Evolutionary conservation across 2,329 filamentous ascomycete genomes (phyloP).

Genomic region (Beauveria medogensis): DNA sequence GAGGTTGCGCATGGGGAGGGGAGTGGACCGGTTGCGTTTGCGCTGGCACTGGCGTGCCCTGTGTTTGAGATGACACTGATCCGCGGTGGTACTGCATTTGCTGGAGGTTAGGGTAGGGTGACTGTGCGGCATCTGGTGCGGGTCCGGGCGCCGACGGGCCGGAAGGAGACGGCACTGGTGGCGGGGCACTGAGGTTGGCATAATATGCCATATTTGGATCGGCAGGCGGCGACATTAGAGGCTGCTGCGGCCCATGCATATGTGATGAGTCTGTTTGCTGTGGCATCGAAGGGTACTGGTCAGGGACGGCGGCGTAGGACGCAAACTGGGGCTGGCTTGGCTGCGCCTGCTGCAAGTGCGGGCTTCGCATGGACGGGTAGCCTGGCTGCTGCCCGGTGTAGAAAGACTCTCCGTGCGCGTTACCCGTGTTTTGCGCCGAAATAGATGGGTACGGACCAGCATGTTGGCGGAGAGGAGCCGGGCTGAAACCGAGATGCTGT

Average conservation of each 20-base stretch:
- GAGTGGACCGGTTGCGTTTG: slow-evolving; percentile 21
- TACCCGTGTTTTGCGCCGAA: slow-evolving; percentile 41
- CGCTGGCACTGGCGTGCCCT: slow-evolving; percentile 24
- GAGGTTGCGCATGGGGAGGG: slow-evolving; percentile 24
- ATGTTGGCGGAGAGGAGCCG: slow-evolving; percentile 43
- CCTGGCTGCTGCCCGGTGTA: slow-evolving; percentile 60
- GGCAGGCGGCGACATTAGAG: slow-evolving; percentile 22
- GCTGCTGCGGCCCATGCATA: slow-evolving; percentile 23
- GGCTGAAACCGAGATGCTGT: slow-evolving; percentile 59
- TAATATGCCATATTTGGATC: slow-evolving; percentile 54
- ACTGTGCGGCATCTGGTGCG: slow-evolving; percentile 34
- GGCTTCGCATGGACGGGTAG: slow-evolving; percentile 45
- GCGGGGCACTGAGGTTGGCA: slow-evolving; percentile 32
- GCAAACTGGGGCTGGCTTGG: slow-evolving; percentile 35
- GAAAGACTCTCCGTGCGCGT: slow-evolving; percentile 61
- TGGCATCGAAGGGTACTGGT: slow-evolving; percentile 38
- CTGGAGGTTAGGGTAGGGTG: slow-evolving; percentile 46
- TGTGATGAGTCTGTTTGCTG: slow-evolving; percentile 22
- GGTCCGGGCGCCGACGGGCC: slow-evolving; percentile 30
- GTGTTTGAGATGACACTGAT: slow-evolving; percentile 28
- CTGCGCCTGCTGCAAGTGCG: slow-evolving; percentile 24
- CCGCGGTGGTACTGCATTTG: slow-evolving; percentile 39
- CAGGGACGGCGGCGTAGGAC: slow-evolving; percentile 33
- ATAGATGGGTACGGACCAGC: slow-evolving; percentile 65
- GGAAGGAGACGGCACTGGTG: slow-evolving; percentile 25